Conservation (phyloP, 2,329 filamentous ascomycete species). For the Ophiostoma sp. region DNA sequence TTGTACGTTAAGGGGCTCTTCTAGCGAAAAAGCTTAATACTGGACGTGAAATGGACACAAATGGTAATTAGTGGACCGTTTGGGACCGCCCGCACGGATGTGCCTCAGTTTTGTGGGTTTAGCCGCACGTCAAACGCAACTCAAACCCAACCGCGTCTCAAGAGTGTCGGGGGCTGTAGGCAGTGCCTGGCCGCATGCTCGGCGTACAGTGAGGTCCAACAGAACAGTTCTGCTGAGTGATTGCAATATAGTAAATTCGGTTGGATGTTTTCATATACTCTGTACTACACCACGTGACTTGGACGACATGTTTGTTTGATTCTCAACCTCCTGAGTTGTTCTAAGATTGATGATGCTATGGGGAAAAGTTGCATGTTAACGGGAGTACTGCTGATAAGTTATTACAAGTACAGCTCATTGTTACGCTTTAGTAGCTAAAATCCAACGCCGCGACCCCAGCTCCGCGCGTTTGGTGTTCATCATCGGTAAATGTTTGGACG, state of each 20-base stretch:
- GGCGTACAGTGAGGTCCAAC: not conserved
- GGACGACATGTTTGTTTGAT: not conserved
- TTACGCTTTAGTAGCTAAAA: too few relatives aligned
- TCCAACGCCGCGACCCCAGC: too few relatives aligned
- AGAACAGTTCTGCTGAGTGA: not conserved
- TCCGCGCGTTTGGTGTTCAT: too few relatives aligned
- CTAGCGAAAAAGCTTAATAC: constrained; percentile 19
- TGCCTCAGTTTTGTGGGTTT: constrained; percentile 23
- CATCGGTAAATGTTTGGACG: not conserved
- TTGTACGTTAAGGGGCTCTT: constrained; percentile 3
- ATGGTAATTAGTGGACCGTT: constrained; percentile 11
- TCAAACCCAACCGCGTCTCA: constrained; percentile 28
- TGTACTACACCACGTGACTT: not conserved
- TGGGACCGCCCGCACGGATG: constrained; percentile 22
- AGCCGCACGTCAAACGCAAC: constrained; percentile 25
- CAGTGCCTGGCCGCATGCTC: not conserved
- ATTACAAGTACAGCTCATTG: too few relatives aligned
- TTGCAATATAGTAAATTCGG: not conserved
- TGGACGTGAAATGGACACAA: not conserved
- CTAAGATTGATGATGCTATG: not conserved
- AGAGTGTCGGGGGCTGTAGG: constrained; percentile 14
- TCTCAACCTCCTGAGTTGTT: not conserved
- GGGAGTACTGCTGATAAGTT: not conserved
- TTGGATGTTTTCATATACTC: not conserved
- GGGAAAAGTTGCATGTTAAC: not conserved